Evolutionary conservation across 1,284 basidiomycete genomes (phyloP), one percentile per base, ranked within the genome.

Genomic region (Ustilago cynodontis): DNA sequence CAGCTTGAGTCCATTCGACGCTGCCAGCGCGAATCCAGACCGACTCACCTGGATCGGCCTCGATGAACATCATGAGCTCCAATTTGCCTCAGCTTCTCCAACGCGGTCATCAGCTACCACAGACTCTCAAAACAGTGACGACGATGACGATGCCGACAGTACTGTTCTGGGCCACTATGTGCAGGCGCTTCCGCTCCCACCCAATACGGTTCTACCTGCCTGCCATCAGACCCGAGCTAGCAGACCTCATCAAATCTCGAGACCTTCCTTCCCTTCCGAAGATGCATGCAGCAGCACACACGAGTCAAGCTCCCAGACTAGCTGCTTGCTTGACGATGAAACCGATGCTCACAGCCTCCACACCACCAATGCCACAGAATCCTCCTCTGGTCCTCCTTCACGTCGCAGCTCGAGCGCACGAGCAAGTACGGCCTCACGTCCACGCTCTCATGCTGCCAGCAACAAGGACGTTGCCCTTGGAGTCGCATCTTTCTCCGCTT

Each of bases 131-230:
- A 10, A 43, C 37, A 65, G 51, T 43, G 59, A 69, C 37, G 62
- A 59, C 4, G 66, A 74, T 2, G 60, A 70, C 14, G 74, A 71
- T 29, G 61, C 57, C n/a, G 69, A 68, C 22, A 77, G 69, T 41
- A 77, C 69, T 3, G 31, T 69, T 14, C 65, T 65, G 3, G 74
- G 69, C 35, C 67, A 76, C 41, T 53, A 59, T 24, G 39, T 64
- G 14, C 35, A 43, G 18, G 60, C 57, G 2, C 18, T 70, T 2
- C 72, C 72, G 13, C 47, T 60, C 5, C 60, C 67, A 20, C 71
- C 71, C 4, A 35, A 22, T 11, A 45, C 22, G 9, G 14, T n/a
- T 1, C 22, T 22, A 11, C 3, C 16, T 8, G 2, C n/a, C 26
- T 10, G 24, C 14, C 14, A 31, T 14, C 39, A 24, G 0, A 18